Conservation (phyloP, 23 red algal species). For the Cyanidium caldarium region DNA sequence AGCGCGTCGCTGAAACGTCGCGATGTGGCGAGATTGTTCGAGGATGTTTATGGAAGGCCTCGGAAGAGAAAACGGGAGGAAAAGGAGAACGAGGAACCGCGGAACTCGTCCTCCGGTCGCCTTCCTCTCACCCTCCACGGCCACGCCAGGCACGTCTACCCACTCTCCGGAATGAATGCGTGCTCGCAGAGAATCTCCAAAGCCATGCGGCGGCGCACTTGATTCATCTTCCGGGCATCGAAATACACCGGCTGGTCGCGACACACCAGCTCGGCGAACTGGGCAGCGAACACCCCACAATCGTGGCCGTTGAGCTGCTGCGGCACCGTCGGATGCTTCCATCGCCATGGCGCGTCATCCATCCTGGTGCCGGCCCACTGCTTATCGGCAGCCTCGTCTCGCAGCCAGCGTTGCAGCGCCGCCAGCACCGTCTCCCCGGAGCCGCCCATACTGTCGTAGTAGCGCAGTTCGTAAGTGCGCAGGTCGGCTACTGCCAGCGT, state of each 20-base stretch:
- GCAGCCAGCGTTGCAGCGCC: constrained; percentile 49
- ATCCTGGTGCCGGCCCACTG: not conserved
- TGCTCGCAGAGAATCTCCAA: constrained; percentile 11
- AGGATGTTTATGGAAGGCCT: too few relatives aligned
- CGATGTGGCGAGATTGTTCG: too few relatives aligned
- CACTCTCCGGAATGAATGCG: too few relatives aligned
- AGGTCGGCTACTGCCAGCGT: constrained; percentile 62
- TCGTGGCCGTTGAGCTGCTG: constrained; percentile 73
- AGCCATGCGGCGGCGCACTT: constrained; percentile 1
- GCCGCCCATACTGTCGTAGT: constrained; percentile 59
- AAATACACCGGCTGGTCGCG: not conserved
- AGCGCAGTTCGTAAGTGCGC: constrained; percentile 20
- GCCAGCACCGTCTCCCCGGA: constrained; percentile 28
- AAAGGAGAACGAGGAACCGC: too few relatives aligned
- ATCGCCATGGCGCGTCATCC: constrained; percentile 1
- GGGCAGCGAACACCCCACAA: constrained; percentile 81
- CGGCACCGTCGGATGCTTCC: constrained; percentile 25
- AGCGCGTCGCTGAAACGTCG: too few relatives aligned
- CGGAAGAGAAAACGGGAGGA: too few relatives aligned
- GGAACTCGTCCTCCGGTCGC: too few relatives aligned
- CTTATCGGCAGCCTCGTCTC: constrained; percentile 58
- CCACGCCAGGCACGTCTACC: too few relatives aligned
- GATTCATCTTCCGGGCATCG: not conserved
- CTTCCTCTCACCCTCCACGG: too few relatives aligned
- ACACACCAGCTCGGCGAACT: constrained; percentile 34